Base-by-base conservation (phyloP, 108 stramenopile species). In the Fistulifera solaris region DNA sequence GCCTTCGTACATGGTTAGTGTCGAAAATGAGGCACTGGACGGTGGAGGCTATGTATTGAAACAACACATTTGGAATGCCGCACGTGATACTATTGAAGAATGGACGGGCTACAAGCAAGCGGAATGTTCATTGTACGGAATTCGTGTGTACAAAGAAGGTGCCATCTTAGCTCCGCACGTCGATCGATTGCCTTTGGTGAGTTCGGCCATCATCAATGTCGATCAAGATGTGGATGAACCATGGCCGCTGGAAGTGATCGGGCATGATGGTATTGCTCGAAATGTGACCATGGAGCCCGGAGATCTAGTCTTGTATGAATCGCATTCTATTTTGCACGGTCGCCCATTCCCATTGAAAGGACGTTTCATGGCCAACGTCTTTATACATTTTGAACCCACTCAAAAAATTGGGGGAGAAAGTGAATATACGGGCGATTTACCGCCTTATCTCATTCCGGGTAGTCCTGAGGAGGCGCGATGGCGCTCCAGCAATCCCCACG, bases 191-290 rank as follows among this genome's bases (percentile, higher is more conserved):
- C 80, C 91, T 8, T 48, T 59, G 48, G 51, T 94, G 3, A 67
- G 70, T 18, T 81, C 79, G 0, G 92, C 88, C 1, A 94, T 96
- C 38, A 82, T 95, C 57, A 95, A 92, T 68, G 85, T 93, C 19
- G 89, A 68, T 56, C 92, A 96, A 71, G 93, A 94, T 66, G 85
- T 84, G 22, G 88, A 92, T 58, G 90, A 96, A 63, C 85, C 85
- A 16, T 87, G 96, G 96, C 78, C 75, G 1, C 44, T 96, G 59
- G 91, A 92, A 66, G 90, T 96, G 17, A 89, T 84, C 62, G 89
- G 81, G 24, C 95, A 96, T 61, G 85, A 88, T 64, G 95, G 93
- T 13, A 76, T 70, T 39, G 91, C 89, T 25, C 41, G 40, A 8
- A 52, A 52, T 27, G 24, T 62, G 19, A 52, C 42, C 25, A 83